These are phyloP conservation scores for Ramularia collo-cygni DNA, from an alignment of 2,329 filamentous ascomycete species.

Conservation along the genomic window DNA sequence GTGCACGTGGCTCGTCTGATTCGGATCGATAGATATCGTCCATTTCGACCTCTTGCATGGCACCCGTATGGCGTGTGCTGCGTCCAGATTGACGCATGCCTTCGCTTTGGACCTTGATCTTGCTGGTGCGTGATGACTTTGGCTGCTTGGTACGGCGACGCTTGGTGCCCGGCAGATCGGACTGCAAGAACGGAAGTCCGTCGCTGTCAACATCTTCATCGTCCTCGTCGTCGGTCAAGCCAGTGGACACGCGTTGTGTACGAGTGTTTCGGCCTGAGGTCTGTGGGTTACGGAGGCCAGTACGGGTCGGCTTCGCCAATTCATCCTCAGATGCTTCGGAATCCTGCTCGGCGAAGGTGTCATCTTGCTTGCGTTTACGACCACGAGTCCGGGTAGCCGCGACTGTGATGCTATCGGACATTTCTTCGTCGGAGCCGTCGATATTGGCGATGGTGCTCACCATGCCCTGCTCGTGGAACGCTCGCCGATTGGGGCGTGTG, in stretches of 20 bases:
- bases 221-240: slow-evolving; percentile 11
- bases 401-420: slow-evolving; percentile 11
- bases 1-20: slow-evolving; percentile 31
- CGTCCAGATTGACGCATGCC: slow-evolving; percentile 39
- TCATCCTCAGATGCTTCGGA: slow-evolving; percentile 17
- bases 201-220: slow-evolving; percentile 26
- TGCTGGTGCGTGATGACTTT: neutral
- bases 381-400: slow-evolving; percentile 10
- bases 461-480: slow-evolving; percentile 15
- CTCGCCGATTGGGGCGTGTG: slow-evolving; percentile 8
- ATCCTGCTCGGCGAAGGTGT: slow-evolving; percentile 11
- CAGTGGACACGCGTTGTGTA: slow-evolving; percentile 5
- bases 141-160: slow-evolving; percentile 21
- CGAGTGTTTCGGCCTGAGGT: slow-evolving; percentile 11
- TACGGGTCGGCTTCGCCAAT: slow-evolving; percentile 10
- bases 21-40: slow-evolving; percentile 50
- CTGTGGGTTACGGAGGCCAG: slow-evolving; percentile 13
- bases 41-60: slow-evolving; percentile 49
- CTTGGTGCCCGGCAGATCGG: slow-evolving; percentile 34
- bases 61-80: slow-evolving; percentile 38
- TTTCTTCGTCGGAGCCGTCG: slow-evolving; percentile 19
- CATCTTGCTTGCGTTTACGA: slow-evolving; percentile 20
- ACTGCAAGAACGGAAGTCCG: slow-evolving; percentile 29
- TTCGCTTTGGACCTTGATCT: slow-evolving; percentile 15
- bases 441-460: slow-evolving; percentile 26